Base-by-base conservation (phyloP, 2,329 filamentous ascomycete genomes). In the Sarocladiaceae sp. region DNA sequence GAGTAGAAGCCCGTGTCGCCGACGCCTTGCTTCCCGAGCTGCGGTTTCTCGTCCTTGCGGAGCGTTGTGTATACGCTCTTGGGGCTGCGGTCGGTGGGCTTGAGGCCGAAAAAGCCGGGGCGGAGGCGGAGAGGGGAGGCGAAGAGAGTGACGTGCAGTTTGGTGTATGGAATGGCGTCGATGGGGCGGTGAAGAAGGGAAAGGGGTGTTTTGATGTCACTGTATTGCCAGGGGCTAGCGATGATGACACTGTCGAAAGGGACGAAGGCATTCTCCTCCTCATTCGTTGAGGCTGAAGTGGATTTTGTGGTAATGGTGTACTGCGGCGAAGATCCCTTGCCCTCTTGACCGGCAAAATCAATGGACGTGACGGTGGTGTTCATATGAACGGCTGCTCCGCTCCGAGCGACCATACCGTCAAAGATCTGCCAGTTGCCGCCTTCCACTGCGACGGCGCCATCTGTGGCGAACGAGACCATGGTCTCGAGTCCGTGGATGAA, bases 351-450 rank as follows among this genome's bases (percentile, higher is more conserved):
- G 48, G 68, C 63, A 44, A 76, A 69, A 1, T 65, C 60, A 41
- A 95, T 78, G 3, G 68, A 68, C 0, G 72, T 70, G 1, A 96
- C 83, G 0, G 77, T 72, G 0, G 83, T 85, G 54, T 90, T 85
- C 19, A 86, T 68, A 31, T 69, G 66, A 4, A 90, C 51, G 0
- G 69, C 63, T 0, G 85, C 81, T 3, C 73, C 66, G 1, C 87
- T 83, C 1, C 70, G 66, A 29, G 76, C 70, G 1, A 91, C 68
- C 85, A 96, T 94, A 34, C 73, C 68, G n/a, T 83, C 75, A 58
- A 98, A 98, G 45, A 98, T 95, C 55, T 80, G 82, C 89, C 90
- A 97, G 62, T 97, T 98, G 2, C 93, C 93, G 6, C 89, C 89
- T 12, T 77, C 64, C 1, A 97, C 76, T 15, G 84, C 72, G 59